Base-by-base conservation (phyloP, 2,329 filamentous ascomycete species). In the Calonectria honghensis region DNA sequence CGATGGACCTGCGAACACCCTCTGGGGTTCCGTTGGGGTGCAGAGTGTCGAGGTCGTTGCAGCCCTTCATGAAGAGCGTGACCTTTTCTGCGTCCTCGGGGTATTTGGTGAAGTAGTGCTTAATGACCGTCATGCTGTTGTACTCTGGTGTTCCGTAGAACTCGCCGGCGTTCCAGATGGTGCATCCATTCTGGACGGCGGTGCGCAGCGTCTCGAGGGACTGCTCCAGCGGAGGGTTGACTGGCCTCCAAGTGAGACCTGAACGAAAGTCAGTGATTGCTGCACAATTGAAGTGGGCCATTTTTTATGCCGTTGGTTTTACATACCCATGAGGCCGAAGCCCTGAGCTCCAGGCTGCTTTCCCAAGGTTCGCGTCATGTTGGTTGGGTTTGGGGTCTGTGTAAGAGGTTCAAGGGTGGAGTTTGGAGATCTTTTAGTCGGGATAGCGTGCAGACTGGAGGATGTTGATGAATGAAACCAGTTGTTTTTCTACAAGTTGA, bases 11-110 rank as follows among this genome's bases (percentile, higher is more conserved):
- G 39, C 91, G 89, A 27, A 93, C 85, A 54, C 86, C 87, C 52
- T 89, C 88, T 9, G 89, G 88, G 5, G 88, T 90, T 27, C 90
- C 88, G 78, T 93, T 89, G 0, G 89, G 86, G 1, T 68, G 70
- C 48, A 86, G 78, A 11, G 77, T 82, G 7, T 81, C 76, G 2
- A 83, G 73, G 54, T 88, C 81, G 39, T 86, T 48, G 10, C 87
- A 90, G 35, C 92, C 92, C 84, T 94, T 94, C 81, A 94, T 88
- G 78, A 88, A 89, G 61, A 94, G 83, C 14, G 93, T 87, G 13
- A 94, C 87, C 80, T 91, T 91, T 65, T 89, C 85, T 10, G 92
- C 91, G 76, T 94, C 90, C 75, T 92, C 90, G 1, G 93, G 92
- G 80, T 94, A 90, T 74, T 89, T 88, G 39, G 87, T 87, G 80